These are phyloP conservation scores for Xylariaceae sp. DNA, from an alignment of 2,329 filamentous ascomycete species.

Conservation along the genomic window DNA sequence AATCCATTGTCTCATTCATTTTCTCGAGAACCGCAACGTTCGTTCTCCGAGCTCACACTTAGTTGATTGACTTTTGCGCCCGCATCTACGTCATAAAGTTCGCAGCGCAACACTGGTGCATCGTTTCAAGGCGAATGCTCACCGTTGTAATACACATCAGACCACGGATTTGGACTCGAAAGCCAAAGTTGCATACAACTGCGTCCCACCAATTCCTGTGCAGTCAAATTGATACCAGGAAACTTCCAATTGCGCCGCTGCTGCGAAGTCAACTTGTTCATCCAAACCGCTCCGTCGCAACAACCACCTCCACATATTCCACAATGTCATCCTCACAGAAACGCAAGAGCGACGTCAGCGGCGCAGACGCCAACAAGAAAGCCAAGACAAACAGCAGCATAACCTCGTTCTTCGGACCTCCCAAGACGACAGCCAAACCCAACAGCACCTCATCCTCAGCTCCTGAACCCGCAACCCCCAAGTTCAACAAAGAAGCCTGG, in stretches of 20 bases:
- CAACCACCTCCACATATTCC: background rate
- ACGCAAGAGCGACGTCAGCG: slow-evolving; percentile 57
- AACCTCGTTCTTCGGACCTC: slow-evolving; percentile 80
- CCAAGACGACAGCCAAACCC: slow-evolving; percentile 46
- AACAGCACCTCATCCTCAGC: slow-evolving; percentile 20
- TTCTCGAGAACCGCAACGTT: background rate
- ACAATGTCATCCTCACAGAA: slow-evolving; percentile 57
- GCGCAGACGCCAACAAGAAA: slow-evolving; percentile 66
- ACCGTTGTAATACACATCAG: background rate
- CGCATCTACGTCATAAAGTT: slow-evolving; percentile 17
- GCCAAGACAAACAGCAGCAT: slow-evolving; percentile 74
- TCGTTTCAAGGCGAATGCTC: background rate
- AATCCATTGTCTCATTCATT: background rate
- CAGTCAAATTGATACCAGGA: too few relatives aligned
- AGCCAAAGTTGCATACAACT: too few relatives aligned
- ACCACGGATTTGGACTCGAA: slow-evolving; percentile 2
- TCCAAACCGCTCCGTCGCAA: background rate
- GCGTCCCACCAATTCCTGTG: too few relatives aligned
- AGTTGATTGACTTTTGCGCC: background rate
- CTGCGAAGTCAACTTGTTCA: background rate
- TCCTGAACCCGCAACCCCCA: slow-evolving; percentile 38
- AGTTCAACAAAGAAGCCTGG: slow-evolving; percentile 91
- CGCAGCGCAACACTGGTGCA: background rate
- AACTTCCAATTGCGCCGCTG: too few relatives aligned
- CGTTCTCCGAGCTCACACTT: background rate